Evolutionary conservation across 1,284 basidiomycete genomes (phyloP), one percentile per base, ranked within the genome.

Genomic region (Boletellus deceptivus): DNA sequence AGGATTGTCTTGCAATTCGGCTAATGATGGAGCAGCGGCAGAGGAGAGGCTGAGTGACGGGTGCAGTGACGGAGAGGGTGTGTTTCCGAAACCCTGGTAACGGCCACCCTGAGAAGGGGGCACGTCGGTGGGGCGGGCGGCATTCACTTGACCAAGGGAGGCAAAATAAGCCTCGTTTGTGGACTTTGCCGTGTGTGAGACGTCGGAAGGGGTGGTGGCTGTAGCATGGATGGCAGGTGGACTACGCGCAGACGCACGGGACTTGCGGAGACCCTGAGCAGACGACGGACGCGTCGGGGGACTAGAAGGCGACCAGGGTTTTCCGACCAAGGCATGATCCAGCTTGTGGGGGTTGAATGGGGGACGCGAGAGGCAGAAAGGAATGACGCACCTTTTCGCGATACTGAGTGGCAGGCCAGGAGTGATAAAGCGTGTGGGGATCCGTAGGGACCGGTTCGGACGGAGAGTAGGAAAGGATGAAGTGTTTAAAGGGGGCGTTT

Each of bases 391-490:
- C 91, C 79, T 95, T 97, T 70, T 93, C 89, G 42, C 89, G 82
- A 70, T 96, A 97, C 71, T 96, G 91, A 4, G 87, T 75, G 2
- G 93, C 93, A 4, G 93, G 89, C 91, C 93, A 96, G 39, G 82
- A 89, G 65, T 92, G 90, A 71, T 97, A 97, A 52, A 86, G 92
- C 48, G 93, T 89, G 57, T 86, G 79, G 48, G 88, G 72, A 52
- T 75, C 82, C 70, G 74, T 81, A 72, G 89, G 92, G 29, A 89
- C 88, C 59, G 80, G 78, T 49, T 86, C 85, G 6, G 77, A 67
- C 20, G 86, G 83, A 17, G 75, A 71, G 65, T 95, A 94, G 41
- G 80, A 76, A 55, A 82, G 78, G 70, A 95, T 78, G 68, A 95
- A 96, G 4, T 81, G 69, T 56, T 79, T 81, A 74, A 94, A 94